These are phyloP conservation scores for Alternaria gaisen DNA, from an alignment of 2,329 filamentous ascomycete genomes.

Conservation along the genomic window DNA sequence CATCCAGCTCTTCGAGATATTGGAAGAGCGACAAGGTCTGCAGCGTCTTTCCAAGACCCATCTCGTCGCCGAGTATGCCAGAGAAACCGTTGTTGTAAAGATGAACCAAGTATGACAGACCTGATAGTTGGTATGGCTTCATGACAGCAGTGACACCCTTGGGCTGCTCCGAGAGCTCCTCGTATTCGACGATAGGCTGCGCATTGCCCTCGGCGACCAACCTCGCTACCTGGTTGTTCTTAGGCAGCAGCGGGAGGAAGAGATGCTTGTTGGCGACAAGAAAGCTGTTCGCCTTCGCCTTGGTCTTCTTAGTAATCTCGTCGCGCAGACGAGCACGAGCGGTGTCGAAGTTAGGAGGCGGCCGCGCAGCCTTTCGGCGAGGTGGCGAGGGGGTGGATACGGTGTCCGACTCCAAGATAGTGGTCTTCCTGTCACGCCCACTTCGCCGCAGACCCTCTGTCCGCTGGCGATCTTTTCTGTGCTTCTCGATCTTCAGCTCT, in stretches of 20 bases:
- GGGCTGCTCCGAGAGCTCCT: slow-evolving; percentile 55
- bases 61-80: slow-evolving; percentile 96
- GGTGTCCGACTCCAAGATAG: slow-evolving; percentile 46
- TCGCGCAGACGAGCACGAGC: slow-evolving; percentile 53
- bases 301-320: slow-evolving; percentile 54
- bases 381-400: slow-evolving; percentile 20
- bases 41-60: slow-evolving; percentile 99
- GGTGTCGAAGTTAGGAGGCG: slow-evolving; percentile 45
- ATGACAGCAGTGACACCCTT: slow-evolving; percentile 63
- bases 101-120: slow-evolving; percentile 97
- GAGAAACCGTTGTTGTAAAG: slow-evolving; percentile 99
- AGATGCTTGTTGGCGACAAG: slow-evolving; percentile 56
- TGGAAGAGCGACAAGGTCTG: slow-evolving; percentile 97
- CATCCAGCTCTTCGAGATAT: slow-evolving; percentile 93
- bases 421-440: slow-evolving; percentile 33
- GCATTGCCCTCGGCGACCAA: slow-evolving; percentile 38
- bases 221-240: slow-evolving; percentile 55
- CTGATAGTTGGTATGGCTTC: slow-evolving; percentile 98
- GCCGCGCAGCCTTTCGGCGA: slow-evolving; percentile 16
- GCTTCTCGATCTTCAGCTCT: slow-evolving; percentile 47
- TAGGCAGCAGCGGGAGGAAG: slow-evolving; percentile 59
- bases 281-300: slow-evolving; percentile 57
- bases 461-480: slow-evolving; percentile 23
- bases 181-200: slow-evolving; percentile 50
- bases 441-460: slow-evolving; percentile 32